phyloP scores from a whole-genome alignment of 805 yeast species.

The Spathaspora hagerdaliae region DNA sequence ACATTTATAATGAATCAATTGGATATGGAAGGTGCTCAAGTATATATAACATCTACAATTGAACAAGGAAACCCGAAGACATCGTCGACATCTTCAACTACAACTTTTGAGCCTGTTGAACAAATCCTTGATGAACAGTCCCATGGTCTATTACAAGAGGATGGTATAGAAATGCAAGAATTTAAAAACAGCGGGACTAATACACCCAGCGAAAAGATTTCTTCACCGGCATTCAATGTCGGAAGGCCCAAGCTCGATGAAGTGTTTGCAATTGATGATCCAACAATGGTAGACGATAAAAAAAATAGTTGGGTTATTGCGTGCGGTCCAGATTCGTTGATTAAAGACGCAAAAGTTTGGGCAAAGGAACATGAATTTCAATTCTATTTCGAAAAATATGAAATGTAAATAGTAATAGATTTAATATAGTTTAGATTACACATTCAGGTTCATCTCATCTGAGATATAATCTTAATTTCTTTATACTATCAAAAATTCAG shows the following conservation, averaged over 20 bases:
- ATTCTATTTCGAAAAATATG: conserved; percentile 43
- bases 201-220: conserved; percentile 1
- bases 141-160: conserved; percentile 17
- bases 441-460: not conserved
- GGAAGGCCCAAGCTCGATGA: conserved; percentile 43
- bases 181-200: conserved; percentile 16
- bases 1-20: conserved; percentile 39
- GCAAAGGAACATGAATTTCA: conserved; percentile 32
- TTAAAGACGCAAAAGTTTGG: conserved; percentile 35
- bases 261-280: conserved; percentile 23
- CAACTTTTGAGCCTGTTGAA: conserved; percentile 5
- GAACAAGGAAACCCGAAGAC: not conserved
- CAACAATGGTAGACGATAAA: conserved; percentile 29
- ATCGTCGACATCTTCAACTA: not conserved
- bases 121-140: conserved; percentile 13
- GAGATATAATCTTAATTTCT: too few species aligned
- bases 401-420: conserved; percentile 16
- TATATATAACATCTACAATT: conserved; percentile 33
- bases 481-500: too few species aligned
- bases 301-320: conserved; percentile 46
- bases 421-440: not conserved
- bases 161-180: conserved; percentile 18
- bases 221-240: conserved; percentile 1
- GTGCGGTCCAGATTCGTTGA: conserved; percentile 53
- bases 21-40: conserved; percentile 27